Base-by-base conservation (phyloP, 2,329 filamentous ascomycete genomes). In the Incumbomyces delicatus region DNA sequence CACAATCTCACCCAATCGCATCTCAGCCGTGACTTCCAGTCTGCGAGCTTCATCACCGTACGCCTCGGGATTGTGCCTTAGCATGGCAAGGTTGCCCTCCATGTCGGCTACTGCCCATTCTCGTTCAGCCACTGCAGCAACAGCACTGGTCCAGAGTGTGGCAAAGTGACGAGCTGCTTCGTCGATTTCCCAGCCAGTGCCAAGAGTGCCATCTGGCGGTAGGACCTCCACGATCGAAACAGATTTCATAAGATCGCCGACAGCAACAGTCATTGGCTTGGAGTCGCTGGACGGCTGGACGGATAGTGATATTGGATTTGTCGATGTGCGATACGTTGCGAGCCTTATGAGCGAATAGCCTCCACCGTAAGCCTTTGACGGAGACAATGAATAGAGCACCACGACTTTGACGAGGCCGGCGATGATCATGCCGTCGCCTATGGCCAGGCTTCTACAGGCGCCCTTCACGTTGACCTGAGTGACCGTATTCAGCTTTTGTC, bases 231-330 rank as follows among this genome's bases (percentile, higher is more conserved):
- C 71, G 5, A 96, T 69, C 1, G 84, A 81, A 18, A 94, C 72
- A 1, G 87, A 94, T 67, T 96, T 95, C 85, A 95, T 95, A 38
- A 98, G 69, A 60, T 98, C 92, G 0, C 83, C 85, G 8, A 96
- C 81, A 0, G 85, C 87, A 52, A 98, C 89, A 18, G 78, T 73
- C 55, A 83, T 81, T n/a, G 52, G 55, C 18, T 41, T 27, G 3
- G 45, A 34, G 1, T 47, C 27, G 12, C 51, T 51, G 11, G 50
- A 42, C 1, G 77, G 84, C 1, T 79, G 77, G 12, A 95, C 76
- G 8, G 82, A 80, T 6, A 96, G 63, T 55, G 90, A 86, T 13
- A 94, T 78, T 0, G 92, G 89, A 29, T 86, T 85, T 0, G 88
- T 94, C 2, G 87, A 80, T 1, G 87, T 85, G 11, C 88, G 79